A percentile compares a stretch with the other conserved stretches of the same genome.
Evolutionary conservation across 2,329 filamentous ascomycete species (phyloP).

Genomic region (Phyllosticta paracitricarpa): DNA sequence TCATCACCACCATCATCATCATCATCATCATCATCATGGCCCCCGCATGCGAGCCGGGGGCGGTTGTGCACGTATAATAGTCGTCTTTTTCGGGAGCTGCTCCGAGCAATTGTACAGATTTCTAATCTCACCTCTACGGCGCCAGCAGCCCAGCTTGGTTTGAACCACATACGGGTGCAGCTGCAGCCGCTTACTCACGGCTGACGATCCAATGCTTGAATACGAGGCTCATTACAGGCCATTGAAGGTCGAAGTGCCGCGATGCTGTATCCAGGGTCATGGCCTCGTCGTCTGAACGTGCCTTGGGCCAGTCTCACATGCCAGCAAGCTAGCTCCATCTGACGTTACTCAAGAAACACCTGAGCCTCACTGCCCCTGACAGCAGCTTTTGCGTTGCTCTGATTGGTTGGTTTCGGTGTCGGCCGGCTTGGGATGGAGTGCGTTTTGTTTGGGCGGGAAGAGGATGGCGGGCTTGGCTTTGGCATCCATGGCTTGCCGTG

Average conservation of each 20-base stretch:
- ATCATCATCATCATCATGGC: slow-evolving; percentile 6
- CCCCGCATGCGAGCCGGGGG: background rate
- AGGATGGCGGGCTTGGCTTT: background rate
- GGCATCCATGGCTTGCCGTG: background rate
- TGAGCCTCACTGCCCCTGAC: background rate
- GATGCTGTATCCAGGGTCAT: background rate
- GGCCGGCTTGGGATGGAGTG: background rate
- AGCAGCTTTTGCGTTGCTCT: background rate
- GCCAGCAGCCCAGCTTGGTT: background rate
- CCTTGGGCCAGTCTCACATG: background rate
- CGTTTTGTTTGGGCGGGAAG: background rate
- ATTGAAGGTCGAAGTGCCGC: no score
- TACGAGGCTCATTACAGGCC: no score
- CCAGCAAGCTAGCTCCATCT: background rate
- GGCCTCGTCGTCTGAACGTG: background rate
- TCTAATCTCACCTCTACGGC: background rate
- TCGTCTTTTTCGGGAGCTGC: slow-evolving; percentile 3
- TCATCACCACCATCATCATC: background rate
- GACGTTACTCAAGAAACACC: background rate
- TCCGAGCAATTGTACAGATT: slow-evolving; percentile 10
- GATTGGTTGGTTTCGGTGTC: background rate
- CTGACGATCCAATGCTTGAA: no score
- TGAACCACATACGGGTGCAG: background rate
- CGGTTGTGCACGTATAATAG: slow-evolving; percentile 6
- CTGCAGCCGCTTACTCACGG: background rate